Evolutionary conservation across 208 protist species (phyloP).

Genomic region (Entamoeba histolytica): DNA sequence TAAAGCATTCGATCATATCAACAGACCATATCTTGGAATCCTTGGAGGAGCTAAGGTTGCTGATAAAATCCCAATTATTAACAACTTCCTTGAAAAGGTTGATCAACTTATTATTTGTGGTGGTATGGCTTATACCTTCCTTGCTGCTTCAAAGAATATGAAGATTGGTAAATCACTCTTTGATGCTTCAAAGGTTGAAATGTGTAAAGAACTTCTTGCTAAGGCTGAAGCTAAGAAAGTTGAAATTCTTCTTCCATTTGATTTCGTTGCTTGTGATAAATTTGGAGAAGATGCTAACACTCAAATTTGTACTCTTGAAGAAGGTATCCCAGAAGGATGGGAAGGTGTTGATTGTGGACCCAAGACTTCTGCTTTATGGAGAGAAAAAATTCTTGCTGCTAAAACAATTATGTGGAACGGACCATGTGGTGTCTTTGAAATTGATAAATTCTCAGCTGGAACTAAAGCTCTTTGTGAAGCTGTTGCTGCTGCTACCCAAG

Average conservation of each 20-base stretch:
- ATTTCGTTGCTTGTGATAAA: constrained; percentile 73
- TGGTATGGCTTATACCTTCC: constrained; percentile 26
- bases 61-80: constrained; percentile 94
- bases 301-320: constrained; percentile 8
- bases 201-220: constrained; percentile 50
- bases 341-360: constrained; percentile 82
- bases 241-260: constrained; percentile 75
- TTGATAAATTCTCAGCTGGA: constrained; percentile 69
- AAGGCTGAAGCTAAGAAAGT: constrained; percentile 74
- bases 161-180: constrained; percentile 73
- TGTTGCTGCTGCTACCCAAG: constrained; percentile 50
- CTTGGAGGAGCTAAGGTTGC: constrained; percentile 83
- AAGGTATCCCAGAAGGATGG: constrained; percentile 52
- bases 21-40: constrained; percentile 77
- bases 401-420: constrained; percentile 29
- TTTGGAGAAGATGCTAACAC: constrained; percentile 49
- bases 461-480: constrained; percentile 41
- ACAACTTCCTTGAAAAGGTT: constrained; percentile 86
- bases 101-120: constrained; percentile 84
- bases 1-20: constrained; percentile 50
- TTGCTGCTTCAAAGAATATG: constrained; percentile 15
- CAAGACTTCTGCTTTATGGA: constrained; percentile 53
- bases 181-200: constrained; percentile 52
- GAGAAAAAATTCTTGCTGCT: background rate
- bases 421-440: constrained; percentile 75